Percentiles rank a stretch among this genome's conserved stretches.
These are phyloP conservation scores for Asterionellopsis glacialis DNA, from an alignment of 108 stramenopile species.

Conservation along the genomic window DNA sequence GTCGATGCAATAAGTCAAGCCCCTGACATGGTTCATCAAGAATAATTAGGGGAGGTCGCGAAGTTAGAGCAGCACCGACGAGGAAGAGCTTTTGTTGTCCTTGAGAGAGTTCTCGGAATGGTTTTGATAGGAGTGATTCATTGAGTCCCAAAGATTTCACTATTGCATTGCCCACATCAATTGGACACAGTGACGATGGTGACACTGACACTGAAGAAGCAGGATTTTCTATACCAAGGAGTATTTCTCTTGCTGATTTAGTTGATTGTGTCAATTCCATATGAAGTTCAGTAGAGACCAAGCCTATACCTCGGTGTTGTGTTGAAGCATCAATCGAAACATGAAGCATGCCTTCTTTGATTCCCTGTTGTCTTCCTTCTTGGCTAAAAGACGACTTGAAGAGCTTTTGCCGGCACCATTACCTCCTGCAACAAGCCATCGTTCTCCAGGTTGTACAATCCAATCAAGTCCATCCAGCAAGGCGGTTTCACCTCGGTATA, in stretches of 20 bases:
- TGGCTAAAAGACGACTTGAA: slow-evolving; percentile 52
- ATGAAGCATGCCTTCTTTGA: background rate
- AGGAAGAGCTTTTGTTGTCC: slow-evolving; percentile 79
- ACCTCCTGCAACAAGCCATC: slow-evolving; percentile 68
- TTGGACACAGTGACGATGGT: slow-evolving; percentile 8
- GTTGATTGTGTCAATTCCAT: slow-evolving; percentile 35
- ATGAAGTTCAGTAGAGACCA: slow-evolving; percentile 79
- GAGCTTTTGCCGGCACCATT: slow-evolving; percentile 76
- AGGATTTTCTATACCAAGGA: slow-evolving; percentile 8
- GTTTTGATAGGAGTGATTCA: slow-evolving; percentile 19
- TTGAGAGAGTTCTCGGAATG: slow-evolving; percentile 61
- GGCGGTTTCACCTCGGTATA: slow-evolving; percentile 20
- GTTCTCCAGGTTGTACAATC: slow-evolving; percentile 53
- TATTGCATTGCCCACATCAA: slow-evolving; percentile 9
- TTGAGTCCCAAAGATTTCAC: slow-evolving; percentile 13
- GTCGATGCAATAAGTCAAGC: slow-evolving; percentile 53
- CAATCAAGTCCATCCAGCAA: slow-evolving; percentile 53
- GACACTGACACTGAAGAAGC: slow-evolving; percentile 5
- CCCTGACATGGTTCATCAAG: slow-evolving; percentile 78
- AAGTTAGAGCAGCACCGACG: slow-evolving; percentile 54
- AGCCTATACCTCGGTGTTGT: slow-evolving; percentile 34
- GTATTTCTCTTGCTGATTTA: slow-evolving; percentile 10
- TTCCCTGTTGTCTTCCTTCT: slow-evolving; percentile 15
- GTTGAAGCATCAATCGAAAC: slow-evolving; percentile 2
- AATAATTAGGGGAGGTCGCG: slow-evolving; percentile 54